Evolutionary conservation across 805 yeast genomes (phyloP), one percentile per base, ranked within the genome.

Genomic region (Candida maris): DNA sequence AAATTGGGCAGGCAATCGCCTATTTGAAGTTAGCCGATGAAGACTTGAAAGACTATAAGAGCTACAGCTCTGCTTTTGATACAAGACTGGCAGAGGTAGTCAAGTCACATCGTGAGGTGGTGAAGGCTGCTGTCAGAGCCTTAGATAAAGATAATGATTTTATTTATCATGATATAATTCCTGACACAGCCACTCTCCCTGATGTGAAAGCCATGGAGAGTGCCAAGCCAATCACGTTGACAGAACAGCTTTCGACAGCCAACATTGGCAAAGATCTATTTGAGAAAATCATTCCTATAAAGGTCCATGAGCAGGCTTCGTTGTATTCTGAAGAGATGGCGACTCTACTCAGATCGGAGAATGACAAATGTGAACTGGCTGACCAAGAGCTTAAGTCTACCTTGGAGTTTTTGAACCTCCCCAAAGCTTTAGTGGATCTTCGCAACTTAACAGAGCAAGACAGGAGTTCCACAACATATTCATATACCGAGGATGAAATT

Each of bases 311-410:
- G 60, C 78, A 84, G 49, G 75, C 86, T 35, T 85, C 96, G 44
- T 68, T 80, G 44, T 93, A 93, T 57, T 83, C 96, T 0, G 98
- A 91, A 56, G 88, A 85, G 55, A 84, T 86, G 58, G 91, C 96
- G 0, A 78, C 74, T 44, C 61, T 85, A 24, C 60, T 87, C 30
- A 73, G 97, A 51, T 70, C 66, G 28, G 88, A 86, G 52, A 70
- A 79, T 30, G 97, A 89, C 42, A 71, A 71, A 41, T 73, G 78
- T 16, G 89, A 85, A 38, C 73, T 88, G 7, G 82, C 95, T 0
- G 77, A 86, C 51, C 84, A 85, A 57, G 93, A 89, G 53, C 70
- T 83, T 32, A 60, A 70, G 2, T 85, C 96, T 1, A 85, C 85
- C 7, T 68, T 88, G 39, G 97, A 88, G 50, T 87, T 75, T 48